phyloP scores from a whole-genome alignment of 441 rosid genomes.

The Eruca vesicaria region DNA sequence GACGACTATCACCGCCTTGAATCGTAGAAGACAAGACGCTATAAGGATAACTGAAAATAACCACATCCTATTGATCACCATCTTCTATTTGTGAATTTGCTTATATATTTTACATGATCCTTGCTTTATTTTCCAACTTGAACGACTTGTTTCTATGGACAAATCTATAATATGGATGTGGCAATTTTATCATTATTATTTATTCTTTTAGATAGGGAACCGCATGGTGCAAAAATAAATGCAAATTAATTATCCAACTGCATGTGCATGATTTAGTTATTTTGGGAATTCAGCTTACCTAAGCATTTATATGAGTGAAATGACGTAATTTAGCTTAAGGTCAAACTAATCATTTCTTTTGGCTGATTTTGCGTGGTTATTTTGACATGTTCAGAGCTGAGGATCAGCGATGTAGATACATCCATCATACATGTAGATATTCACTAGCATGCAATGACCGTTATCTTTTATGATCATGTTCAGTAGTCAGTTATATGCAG shows the following conservation, averaged over 20 bases:
- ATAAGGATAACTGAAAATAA: not conserved
- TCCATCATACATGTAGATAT: not conserved
- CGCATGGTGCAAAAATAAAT: slow-evolving; percentile 1
- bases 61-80: slow-evolving; percentile 7
- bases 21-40: slow-evolving; percentile 16
- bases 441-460: not conserved
- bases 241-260: not conserved
- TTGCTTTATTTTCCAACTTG: not conserved
- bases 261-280: slow-evolving; percentile 8
- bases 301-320: not conserved
- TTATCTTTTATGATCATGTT: not conserved
- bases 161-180: slow-evolving; percentile 3
- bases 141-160: not conserved
- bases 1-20: slow-evolving; percentile 15
- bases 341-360: not conserved
- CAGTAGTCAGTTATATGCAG: not conserved
- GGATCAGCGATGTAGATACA: not conserved
- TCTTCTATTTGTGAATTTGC: not conserved
- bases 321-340: not conserved
- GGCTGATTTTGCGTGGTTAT: not conserved
- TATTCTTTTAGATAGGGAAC: not conserved
- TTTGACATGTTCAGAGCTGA: not conserved
- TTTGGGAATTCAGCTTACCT: not conserved
- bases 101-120: not conserved
- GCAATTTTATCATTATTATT: not conserved